Percentiles rank a stretch among this genome's conserved stretches.
phyloP scores from a whole-genome alignment of 176 grass and related monocot species.

The Phoenix roebelenii region DNA sequence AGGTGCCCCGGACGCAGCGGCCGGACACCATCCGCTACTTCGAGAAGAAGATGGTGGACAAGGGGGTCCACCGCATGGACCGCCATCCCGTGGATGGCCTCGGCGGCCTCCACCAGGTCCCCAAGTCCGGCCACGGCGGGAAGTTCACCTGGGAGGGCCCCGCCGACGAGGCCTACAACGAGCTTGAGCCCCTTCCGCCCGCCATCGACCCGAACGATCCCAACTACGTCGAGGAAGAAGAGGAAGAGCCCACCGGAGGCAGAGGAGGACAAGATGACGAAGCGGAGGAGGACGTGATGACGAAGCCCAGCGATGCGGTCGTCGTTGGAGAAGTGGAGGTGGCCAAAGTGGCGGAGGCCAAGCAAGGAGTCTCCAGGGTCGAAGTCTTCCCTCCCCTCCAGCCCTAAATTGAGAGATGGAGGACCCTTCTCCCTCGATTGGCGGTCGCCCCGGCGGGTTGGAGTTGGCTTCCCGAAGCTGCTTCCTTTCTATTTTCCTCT shows the following conservation, averaged over 20 bases:
- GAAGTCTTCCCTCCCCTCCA: conserved; percentile 35
- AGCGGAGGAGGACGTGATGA: neutral
- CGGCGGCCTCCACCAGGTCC: conserved; percentile 36
- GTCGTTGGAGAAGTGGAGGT: conserved; percentile 58
- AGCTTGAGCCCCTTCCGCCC: conserved; percentile 42
- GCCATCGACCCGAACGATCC: conserved; percentile 69
- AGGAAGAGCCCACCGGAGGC: neutral
- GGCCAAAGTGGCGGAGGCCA: conserved; percentile 44
- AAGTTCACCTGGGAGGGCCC: conserved; percentile 95
- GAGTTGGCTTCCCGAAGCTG: too few species aligned
- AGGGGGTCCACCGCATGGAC: conserved; percentile 53
- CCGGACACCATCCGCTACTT: conserved; percentile 42
- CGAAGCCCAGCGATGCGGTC: conserved; percentile 7
- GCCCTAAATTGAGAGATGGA: neutral
- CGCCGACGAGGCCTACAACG: conserved; percentile 11
- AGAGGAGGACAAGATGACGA: conserved; percentile 1
- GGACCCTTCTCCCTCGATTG: too few species aligned
- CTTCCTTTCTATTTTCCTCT: too few species aligned
- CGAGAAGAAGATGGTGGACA: conserved; percentile 66
- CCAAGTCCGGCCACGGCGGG: conserved; percentile 68
- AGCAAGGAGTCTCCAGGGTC: conserved; percentile 48
- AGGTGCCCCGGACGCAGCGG: conserved; percentile 31
- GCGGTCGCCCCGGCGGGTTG: too few species aligned
- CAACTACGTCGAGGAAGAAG: conserved; percentile 49
- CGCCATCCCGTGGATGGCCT: conserved; percentile 58